Evolutionary conservation across 148 eudicot genomes (phyloP), one percentile per base, ranked within the genome.

Genomic region (Persicaria tinctoria): DNA sequence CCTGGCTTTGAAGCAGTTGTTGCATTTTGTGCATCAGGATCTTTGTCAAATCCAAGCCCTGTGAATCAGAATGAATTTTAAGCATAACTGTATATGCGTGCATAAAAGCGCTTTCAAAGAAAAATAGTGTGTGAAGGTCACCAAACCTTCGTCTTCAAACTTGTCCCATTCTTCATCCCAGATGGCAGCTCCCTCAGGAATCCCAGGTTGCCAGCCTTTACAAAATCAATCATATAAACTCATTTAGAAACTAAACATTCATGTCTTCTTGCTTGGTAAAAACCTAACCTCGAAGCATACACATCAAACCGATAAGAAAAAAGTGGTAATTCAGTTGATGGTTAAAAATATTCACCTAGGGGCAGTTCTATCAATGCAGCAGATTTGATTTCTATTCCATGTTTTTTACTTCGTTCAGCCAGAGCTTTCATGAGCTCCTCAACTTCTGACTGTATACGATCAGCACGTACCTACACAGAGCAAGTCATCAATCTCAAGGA

Each of bases 161-260:
- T 95, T 95, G 83, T 95, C 99, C 99, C 99, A 95, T 54, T 95
- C 97, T 83, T 95, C 97, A 82, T 95, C 97, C 99, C 99, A 95
- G 76, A 95, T 85, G 68, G 90, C 84, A 76, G 97, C 89, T 76
- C 79, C 83, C 83, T 89, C 97, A 68, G 89, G 96, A 69, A 92
- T 81, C 60, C 99, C 99, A 73, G 99, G 97, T 70, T 87, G 93
- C 99, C 99, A 95, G 70, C 99, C 99, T 95, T 81, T 20, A 76
- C 66, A 77, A 48, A 56, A 51, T 48, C 12, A 66, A 76, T 71
- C 78, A 82, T 6, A 51, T 18, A 8, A 5, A 78, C 66, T n/a
- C 6, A 75, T 46, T 82, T 18, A 80, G 60, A 20, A 51, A 44
- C 7, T 70, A 38, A 79, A 74, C 70, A 60, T 56, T 46, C 70